A percentile compares a stretch with the other conserved stretches of the same genome.
Conservation (phyloP, 495 filamentous ascomycete genomes). For the Geopyxis carbonaria region DNA sequence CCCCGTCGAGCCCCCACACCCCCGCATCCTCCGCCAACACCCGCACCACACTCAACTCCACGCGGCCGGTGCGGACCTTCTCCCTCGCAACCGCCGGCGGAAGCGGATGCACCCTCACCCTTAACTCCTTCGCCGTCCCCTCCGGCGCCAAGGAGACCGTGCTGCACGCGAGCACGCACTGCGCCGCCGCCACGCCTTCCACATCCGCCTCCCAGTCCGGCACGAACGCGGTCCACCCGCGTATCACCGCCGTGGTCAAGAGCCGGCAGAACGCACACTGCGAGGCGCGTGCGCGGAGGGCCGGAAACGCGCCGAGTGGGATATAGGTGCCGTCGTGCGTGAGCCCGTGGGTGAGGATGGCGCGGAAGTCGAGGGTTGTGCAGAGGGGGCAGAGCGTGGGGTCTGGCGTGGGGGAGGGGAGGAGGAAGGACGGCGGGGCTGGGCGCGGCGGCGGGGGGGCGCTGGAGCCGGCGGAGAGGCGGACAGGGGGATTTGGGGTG, state of each 20-base stretch:
- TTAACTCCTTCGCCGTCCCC: background rate
- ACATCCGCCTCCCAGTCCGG: background rate
- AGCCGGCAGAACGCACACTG: conserved; percentile 1
- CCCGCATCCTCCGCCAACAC: conserved; percentile 1
- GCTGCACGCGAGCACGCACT: background rate
- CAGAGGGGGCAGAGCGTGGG: conserved; percentile 1
- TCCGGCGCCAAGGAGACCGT: background rate
- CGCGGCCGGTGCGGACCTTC: background rate
- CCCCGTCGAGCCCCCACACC: background rate
- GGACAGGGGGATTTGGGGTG: too few species aligned
- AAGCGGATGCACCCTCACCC: background rate
- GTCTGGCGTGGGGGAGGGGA: too few species aligned
- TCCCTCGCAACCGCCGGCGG: background rate
- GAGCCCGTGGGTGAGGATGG: background rate
- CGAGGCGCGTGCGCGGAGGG: background rate
- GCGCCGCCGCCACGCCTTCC: background rate
- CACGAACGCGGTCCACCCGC: background rate
- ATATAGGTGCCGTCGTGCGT: background rate
- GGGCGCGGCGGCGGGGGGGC: too few species aligned
- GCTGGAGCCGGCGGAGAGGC: too few species aligned
- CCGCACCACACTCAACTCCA: background rate
- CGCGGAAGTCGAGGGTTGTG: background rate
- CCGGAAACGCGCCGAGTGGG: background rate
- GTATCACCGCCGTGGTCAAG: background rate
- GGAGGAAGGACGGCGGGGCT: too few species aligned